Conservation (phyloP, 768 basidiomycete species). For the Imleria badia region DNA sequence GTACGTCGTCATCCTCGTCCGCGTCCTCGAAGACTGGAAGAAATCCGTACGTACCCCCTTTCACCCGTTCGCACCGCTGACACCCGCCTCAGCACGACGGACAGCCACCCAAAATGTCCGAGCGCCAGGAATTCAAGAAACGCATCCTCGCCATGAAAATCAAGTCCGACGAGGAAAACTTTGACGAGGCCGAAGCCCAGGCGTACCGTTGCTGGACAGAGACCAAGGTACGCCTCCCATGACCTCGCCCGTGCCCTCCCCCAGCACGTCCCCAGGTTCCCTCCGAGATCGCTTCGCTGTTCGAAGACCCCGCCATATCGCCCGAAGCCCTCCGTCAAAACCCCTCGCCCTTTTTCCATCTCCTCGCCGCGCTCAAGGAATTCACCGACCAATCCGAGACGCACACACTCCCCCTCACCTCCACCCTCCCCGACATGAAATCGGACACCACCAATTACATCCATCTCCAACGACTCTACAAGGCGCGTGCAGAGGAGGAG, state of each 20-base stretch:
- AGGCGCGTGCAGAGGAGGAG: slow-evolving; percentile 70
- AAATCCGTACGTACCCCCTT: slow-evolving; percentile 48
- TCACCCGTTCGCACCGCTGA: neutral
- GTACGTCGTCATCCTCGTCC: slow-evolving; percentile 85
- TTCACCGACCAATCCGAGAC: slow-evolving; percentile 57
- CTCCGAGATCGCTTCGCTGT: slow-evolving; percentile 60
- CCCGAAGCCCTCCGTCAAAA: slow-evolving; percentile 38
- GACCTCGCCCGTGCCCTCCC: neutral
- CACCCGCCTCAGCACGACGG: slow-evolving; percentile 58
- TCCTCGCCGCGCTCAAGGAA: slow-evolving; percentile 68
- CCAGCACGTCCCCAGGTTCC: slow-evolving; percentile 53
- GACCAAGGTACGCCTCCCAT: slow-evolving; percentile 37
- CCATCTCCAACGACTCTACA: slow-evolving; percentile 83
- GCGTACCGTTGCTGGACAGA: slow-evolving; percentile 78
- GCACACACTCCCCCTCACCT: slow-evolving; percentile 76
- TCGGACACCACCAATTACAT: slow-evolving; percentile 84
- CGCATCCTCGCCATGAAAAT: slow-evolving; percentile 58
- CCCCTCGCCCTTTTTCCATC: slow-evolving; percentile 74
- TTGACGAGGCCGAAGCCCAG: slow-evolving; percentile 90
- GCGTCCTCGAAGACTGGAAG: slow-evolving; percentile 83
- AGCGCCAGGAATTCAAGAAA: slow-evolving; percentile 79
- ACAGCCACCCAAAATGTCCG: slow-evolving; percentile 50
- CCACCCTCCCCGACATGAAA: slow-evolving; percentile 95
- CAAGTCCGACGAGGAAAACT: slow-evolving; percentile 93
- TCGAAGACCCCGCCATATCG: slow-evolving; percentile 56